Conservation (phyloP, 495 filamentous ascomycete species). For the Lepraria neglecta region DNA sequence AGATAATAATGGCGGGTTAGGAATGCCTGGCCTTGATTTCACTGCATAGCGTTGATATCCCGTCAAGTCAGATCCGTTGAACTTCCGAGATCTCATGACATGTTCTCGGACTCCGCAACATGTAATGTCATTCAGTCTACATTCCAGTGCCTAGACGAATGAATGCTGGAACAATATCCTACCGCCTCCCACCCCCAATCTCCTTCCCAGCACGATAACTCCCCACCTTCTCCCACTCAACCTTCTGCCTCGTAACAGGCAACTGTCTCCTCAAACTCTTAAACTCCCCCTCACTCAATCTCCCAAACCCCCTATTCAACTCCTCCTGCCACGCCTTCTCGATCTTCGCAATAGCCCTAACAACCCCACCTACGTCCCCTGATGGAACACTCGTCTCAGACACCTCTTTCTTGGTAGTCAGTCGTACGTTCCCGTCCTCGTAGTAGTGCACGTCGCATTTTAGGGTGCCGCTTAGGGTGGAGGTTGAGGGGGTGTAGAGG, state of each 20-base stretch:
- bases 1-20: constrained; percentile 13
- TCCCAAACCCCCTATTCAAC: constrained; percentile 81
- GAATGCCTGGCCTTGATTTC: neutral
- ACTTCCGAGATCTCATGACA: constrained; percentile 29
- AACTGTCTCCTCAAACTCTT: constrained; percentile 88
- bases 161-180: neutral
- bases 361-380: constrained; percentile 53
- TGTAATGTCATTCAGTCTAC: neutral
- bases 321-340: constrained; percentile 97
- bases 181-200: constrained; percentile 26
- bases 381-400: constrained; percentile 23
- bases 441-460: constrained; percentile 97
- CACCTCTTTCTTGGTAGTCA: constrained; percentile 76
- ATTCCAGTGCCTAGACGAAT: neutral
- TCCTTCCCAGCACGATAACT: constrained; percentile 64
- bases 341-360: constrained; percentile 63
- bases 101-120: neutral
- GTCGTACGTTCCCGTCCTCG: constrained; percentile 95
- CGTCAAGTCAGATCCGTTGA: constrained; percentile 49
- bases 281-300: constrained; percentile 86
- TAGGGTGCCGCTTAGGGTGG: constrained; percentile 57
- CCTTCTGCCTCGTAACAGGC: constrained; percentile 95
- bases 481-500: constrained; percentile 60
- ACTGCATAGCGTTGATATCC: constrained; percentile 29
- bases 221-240: constrained; percentile 99